phyloP scores from a whole-genome alignment of 2,329 filamentous ascomycete genomes.

The Aspergillus cejpii region DNA sequence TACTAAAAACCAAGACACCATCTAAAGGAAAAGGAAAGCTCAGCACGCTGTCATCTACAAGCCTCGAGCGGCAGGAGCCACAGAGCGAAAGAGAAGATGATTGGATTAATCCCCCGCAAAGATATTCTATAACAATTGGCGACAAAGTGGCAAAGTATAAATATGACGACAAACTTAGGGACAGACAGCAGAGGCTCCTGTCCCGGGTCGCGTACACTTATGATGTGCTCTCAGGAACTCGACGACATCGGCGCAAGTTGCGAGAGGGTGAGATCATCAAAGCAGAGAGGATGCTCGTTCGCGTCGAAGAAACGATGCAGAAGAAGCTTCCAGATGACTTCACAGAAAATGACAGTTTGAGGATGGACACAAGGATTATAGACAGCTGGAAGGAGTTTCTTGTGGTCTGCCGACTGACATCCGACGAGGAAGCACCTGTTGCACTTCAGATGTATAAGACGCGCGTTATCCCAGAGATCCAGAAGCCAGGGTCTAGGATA shows the following conservation, averaged over 20 bases:
- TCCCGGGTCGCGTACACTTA: constrained; percentile 35
- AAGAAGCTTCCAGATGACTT: constrained; percentile 54
- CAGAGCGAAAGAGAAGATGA: constrained; percentile 23
- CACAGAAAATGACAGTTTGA: constrained; percentile 56
- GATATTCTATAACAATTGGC: constrained; percentile 17
- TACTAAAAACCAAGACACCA: constrained; percentile 22
- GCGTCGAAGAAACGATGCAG: constrained; percentile 50
- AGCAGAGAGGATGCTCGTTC: constrained; percentile 62
- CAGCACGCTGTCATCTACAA: constrained; percentile 11
- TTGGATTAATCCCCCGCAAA: constrained; percentile 5
- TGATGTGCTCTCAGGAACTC: constrained; percentile 29
- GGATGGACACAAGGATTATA: constrained; percentile 51
- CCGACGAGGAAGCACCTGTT: constrained; percentile 50
- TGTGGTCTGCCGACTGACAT: constrained; percentile 55
- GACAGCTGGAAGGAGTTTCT: constrained; percentile 62
- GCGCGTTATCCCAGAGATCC: constrained; percentile 56
- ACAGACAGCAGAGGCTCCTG: constrained; percentile 38
- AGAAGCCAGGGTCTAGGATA: constrained; percentile 48
- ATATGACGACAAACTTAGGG: constrained; percentile 39
- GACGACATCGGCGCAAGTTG: constrained; percentile 34
- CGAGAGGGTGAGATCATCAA: constrained; percentile 58
- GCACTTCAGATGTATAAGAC: constrained; percentile 56
- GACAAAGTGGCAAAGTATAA: constrained; percentile 41
- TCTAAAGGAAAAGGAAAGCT: constrained; percentile 19
- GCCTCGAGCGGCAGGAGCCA: constrained; percentile 31